Base-by-base conservation (phyloP, 2,329 filamentous ascomycete genomes). In the Alternaria tenuissima region DNA sequence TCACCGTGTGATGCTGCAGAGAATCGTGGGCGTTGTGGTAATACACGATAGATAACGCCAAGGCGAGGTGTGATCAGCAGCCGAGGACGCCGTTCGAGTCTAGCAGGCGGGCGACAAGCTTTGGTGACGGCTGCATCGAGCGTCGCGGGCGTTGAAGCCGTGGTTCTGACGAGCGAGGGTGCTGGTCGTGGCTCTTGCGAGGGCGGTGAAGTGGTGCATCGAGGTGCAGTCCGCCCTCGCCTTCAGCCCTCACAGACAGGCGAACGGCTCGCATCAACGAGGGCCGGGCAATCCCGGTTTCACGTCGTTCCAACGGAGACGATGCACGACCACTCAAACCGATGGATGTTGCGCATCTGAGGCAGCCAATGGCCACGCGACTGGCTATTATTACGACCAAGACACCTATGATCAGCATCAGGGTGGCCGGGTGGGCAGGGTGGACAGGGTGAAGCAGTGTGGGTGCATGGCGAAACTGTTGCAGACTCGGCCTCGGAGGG, bases 251-350 rank as follows among this genome's bases (percentile, higher is more conserved):
- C 46, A 47, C 44, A 54, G 49, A 47, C 44, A 54, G 49, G 53
- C 52, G 56, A 55, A 55, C 49, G 52, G 55, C 54, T 59, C 42
- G 62, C 48, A 62, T 49, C 57, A 47, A 36, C 46, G 51, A 54
- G 41, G 60, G 38, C 65, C 67, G 69, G 70, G 65, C 70, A 61
- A 64, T 62, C 54, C 71, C 70, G 72, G 72, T 66, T 67, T 63
- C 61, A 64, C 42, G 49, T 63, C 57, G 67, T 66, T 57, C 32
- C 47, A 51, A 55, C 42, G 49, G 38, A 32, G 18, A 41, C 14
- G 34, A 18, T 49, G 32, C 41, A 51, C 39, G 58, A 51, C 62
- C 48, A 55, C 57, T 57, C 46, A 46, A 49, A 57, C 59, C 62
- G 59, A 58, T 54, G 62, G 43, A 62, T 64, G 63, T 61, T 62